Evolutionary conservation across 2,329 filamentous ascomycete species (phyloP).

Genomic region (Alternaria atra): DNA sequence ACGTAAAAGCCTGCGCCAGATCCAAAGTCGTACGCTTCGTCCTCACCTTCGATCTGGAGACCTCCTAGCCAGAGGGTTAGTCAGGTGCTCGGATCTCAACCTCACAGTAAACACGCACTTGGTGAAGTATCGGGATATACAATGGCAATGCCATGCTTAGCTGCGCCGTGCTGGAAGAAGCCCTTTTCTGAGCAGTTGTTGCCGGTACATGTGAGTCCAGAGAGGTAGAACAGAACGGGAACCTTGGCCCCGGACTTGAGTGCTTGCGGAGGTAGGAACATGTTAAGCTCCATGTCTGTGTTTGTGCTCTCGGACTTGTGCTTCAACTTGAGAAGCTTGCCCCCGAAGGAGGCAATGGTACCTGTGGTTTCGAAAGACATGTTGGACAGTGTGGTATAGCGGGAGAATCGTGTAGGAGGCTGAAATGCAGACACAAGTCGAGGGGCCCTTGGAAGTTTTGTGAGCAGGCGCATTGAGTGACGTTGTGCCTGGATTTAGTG

Average conservation of each 20-base stretch:
- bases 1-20: constrained; percentile 94
- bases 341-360: constrained; percentile 90
- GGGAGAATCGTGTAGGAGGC: constrained; percentile 17
- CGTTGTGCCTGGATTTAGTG: constrained; percentile 43
- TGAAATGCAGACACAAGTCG: constrained; percentile 20
- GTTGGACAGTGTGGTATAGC: constrained; percentile 29
- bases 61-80: constrained; percentile 64
- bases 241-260: constrained; percentile 66
- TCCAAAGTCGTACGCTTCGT: constrained; percentile 91
- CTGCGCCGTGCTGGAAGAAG: constrained; percentile 88
- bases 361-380: constrained; percentile 87
- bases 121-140: constrained; percentile 96
- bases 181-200: constrained; percentile 81
- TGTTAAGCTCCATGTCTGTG: constrained; percentile 91
- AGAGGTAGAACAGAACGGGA: constrained; percentile 91
- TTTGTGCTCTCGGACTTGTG: constrained; percentile 81
- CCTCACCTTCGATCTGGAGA: constrained; percentile 80
- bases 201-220: constrained; percentile 92
- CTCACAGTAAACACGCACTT: constrained; percentile 60
- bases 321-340: constrained; percentile 91
- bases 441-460: constrained; percentile 34
- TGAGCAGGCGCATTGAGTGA: constrained; percentile 37
- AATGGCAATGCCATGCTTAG: constrained; percentile 84
- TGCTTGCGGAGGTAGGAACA: constrained; percentile 84
- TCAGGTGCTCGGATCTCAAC: constrained; percentile 1